Conservation (phyloP, 2,329 filamentous ascomycete species). For the Fusarium liriodendri region DNA sequence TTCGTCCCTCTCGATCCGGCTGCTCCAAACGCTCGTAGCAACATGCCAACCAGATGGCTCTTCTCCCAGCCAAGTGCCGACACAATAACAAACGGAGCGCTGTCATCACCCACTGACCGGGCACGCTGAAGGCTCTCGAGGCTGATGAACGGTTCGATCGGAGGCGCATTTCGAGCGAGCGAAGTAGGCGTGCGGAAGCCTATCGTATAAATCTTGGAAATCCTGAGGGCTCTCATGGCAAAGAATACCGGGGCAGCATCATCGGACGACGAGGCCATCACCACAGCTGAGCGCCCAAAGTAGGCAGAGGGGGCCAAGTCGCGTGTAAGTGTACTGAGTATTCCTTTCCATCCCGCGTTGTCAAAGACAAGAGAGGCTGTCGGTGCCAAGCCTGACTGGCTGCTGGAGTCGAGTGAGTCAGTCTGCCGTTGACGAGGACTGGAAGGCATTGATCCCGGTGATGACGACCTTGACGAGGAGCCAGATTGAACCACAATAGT, state of each 20-base stretch:
- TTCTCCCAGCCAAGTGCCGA: slow-evolving; percentile 84
- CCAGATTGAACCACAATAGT: slow-evolving; percentile 75
- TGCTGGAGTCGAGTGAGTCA: slow-evolving; percentile 35
- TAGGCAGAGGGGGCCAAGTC: slow-evolving; percentile 88
- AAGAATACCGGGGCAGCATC: slow-evolving; percentile 85
- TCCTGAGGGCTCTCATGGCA: slow-evolving; percentile 78
- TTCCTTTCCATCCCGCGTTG: slow-evolving; percentile 88
- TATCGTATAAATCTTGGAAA: slow-evolving; percentile 85
- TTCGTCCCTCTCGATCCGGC: slow-evolving; percentile 48
- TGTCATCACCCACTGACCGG: slow-evolving; percentile 59
- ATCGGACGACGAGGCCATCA: slow-evolving; percentile 77
- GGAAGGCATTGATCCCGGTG: slow-evolving; percentile 61
- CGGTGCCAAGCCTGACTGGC: slow-evolving; percentile 54
- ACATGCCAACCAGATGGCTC: slow-evolving; percentile 79
- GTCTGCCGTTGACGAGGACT: slow-evolving; percentile 56
- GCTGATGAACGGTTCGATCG: slow-evolving; percentile 83
- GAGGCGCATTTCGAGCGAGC: slow-evolving; percentile 71
- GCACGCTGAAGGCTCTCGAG: slow-evolving; percentile 71
- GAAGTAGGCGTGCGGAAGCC: slow-evolving; percentile 76
- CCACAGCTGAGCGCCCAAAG: slow-evolving; percentile 77
- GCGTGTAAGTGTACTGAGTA: slow-evolving; percentile 81
- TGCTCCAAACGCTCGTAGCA: slow-evolving; percentile 77
- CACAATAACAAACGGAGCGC: slow-evolving; percentile 82
- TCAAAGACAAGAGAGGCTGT: slow-evolving; percentile 76
- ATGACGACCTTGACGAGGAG: slow-evolving; percentile 55